Conservation (phyloP, 768 basidiomycete genomes). For the Clathrus columnatus region DNA sequence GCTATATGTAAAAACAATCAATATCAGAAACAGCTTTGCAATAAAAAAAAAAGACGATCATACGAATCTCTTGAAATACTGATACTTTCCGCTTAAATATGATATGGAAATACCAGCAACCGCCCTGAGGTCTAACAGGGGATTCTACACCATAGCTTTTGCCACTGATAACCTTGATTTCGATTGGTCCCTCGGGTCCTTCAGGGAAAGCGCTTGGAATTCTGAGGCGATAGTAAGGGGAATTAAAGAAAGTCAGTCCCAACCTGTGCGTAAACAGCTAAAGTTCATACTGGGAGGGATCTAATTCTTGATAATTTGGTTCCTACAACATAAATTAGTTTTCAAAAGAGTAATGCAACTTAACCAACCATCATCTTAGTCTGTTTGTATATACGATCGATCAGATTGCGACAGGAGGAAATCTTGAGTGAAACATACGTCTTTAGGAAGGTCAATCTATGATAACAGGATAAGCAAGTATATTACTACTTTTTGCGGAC, state of each 20-base stretch:
- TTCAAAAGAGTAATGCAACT: neutral
- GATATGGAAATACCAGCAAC: slow-evolving; percentile 89
- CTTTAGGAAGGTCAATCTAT: slow-evolving; percentile 59
- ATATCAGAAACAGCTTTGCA: neutral
- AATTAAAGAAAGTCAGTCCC: too few species aligned
- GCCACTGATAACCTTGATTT: slow-evolving; percentile 83
- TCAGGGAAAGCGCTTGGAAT: slow-evolving; percentile 68
- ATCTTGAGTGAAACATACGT: slow-evolving; percentile 33
- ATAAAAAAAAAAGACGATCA: slow-evolving; percentile 19
- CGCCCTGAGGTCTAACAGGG: slow-evolving; percentile 83
- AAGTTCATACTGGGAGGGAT: slow-evolving; percentile 43
- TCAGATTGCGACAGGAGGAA: slow-evolving; percentile 1
- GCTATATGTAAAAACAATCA: slow-evolving; percentile 32
- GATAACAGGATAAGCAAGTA: neutral
- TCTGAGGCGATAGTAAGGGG: slow-evolving; percentile 24
- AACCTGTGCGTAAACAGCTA: neutral
- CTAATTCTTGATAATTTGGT: slow-evolving; percentile 79
- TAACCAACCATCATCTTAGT: slow-evolving; percentile 63
- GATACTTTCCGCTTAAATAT: slow-evolving; percentile 52
- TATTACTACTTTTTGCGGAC: neutral
- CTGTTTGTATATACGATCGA: slow-evolving; percentile 31
- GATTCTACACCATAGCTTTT: slow-evolving; percentile 79
- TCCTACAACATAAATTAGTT: slow-evolving; percentile 31
- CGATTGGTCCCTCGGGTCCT: slow-evolving; percentile 56
- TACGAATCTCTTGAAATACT: slow-evolving; percentile 80